phyloP scores from a whole-genome alignment of 805 yeast species.

The Monosporozyma unispora region DNA sequence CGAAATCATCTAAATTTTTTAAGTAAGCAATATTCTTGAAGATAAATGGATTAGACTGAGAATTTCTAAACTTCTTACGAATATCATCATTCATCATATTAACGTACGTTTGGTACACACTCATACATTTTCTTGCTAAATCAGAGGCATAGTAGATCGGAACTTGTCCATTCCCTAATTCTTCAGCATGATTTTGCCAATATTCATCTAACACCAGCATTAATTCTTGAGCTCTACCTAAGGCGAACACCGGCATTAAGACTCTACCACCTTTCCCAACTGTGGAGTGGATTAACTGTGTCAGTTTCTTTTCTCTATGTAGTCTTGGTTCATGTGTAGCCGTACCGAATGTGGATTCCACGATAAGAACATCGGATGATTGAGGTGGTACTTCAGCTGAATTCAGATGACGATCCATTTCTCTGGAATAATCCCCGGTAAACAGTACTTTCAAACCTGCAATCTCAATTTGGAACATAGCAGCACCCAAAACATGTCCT shows the following conservation, averaged over 20 bases:
- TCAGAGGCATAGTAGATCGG: slow-evolving; percentile 88
- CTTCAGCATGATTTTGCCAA: slow-evolving; percentile 78
- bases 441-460: slow-evolving; percentile 83
- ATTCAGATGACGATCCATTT: slow-evolving; percentile 88
- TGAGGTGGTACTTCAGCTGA: slow-evolving; percentile 89
- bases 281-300: slow-evolving; percentile 76
- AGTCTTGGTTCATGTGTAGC: slow-evolving; percentile 89
- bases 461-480: slow-evolving; percentile 92
- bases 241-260: slow-evolving; percentile 86
- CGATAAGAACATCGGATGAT: slow-evolving; percentile 81
- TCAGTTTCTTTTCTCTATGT: slow-evolving; percentile 75
- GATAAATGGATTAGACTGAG: slow-evolving; percentile 80
- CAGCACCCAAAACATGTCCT: slow-evolving; percentile 99
- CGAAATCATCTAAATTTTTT: slow-evolving; percentile 71
- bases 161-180: slow-evolving; percentile 50
- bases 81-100: slow-evolving; percentile 96
- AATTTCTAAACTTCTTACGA: slow-evolving; percentile 62
- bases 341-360: slow-evolving; percentile 96
- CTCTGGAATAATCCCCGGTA: slow-evolving; percentile 96
- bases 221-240: slow-evolving; percentile 94
- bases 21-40: slow-evolving; percentile 79
- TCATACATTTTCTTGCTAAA: slow-evolving; percentile 91
- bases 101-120: slow-evolving; percentile 92
- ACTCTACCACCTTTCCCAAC: slow-evolving; percentile 84
- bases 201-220: slow-evolving; percentile 86